Evolutionary conservation across 2,329 filamentous ascomycete genomes (phyloP), one percentile per base, ranked within the genome.

Genomic region (Aotearoamyces nothofagi): DNA sequence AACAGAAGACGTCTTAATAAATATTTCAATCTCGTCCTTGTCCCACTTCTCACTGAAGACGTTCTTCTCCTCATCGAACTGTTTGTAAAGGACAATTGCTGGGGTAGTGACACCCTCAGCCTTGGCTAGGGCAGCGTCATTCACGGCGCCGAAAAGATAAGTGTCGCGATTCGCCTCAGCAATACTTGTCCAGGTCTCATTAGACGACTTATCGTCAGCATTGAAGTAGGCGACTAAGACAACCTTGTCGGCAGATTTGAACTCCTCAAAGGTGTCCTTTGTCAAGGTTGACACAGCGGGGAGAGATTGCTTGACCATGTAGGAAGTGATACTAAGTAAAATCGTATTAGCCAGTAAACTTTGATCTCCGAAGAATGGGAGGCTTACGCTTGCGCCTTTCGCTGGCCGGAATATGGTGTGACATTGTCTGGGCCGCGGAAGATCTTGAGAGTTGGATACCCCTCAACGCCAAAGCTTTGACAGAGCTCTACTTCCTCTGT

Each of bases 301-400:
- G 36, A 98, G 71, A 15, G 82, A 81, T 63, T 96, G 90, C 72
- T 96, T 98, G 56, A 83, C 78, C 90, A 98, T 98, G 68, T 93
- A 96, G 41, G 75, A 77, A 26, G 68, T 66, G 52, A 77, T 76
- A 38, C 66, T 71, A 34, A 7, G 23, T 16, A 14, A 17, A 24
- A 11, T 5, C n/a, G n/a, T n/a, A 11, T 26, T 26, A 34, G 26
- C 41, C 19, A 39, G 32, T 12, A 29, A 13, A n/a, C n/a, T 15
- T 27, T 15, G 28, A 11, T 10, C 5, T 8, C 15, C 22, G 26
- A 14, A 4, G 17, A 9, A 24, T 13, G 15, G 17, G 31, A 25
- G 22, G 62, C 68, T 58, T 58, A 74, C 69, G 65, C 67, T 56
- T 71, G 74, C 41, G 86, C 77, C 67, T 96, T 93, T 56, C 90